These are phyloP conservation scores for Suhomyces anneliseae DNA, from an alignment of 1,139 yeast species.

Conservation along the genomic window DNA sequence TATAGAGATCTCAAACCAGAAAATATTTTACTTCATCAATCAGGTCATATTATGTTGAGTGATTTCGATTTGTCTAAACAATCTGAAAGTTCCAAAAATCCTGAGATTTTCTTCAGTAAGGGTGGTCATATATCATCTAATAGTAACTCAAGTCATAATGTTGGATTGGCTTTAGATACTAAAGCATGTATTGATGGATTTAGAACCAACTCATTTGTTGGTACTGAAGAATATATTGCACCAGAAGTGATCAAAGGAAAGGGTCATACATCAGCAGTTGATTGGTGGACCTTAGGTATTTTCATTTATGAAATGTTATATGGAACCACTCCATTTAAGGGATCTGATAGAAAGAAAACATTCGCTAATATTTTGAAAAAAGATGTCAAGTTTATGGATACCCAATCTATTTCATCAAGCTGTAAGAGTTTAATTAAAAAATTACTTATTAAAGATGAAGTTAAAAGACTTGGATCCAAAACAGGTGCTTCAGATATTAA, in stretches of 20 bases:
- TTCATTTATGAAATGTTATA: conserved; percentile 89
- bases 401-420: conserved; percentile 58
- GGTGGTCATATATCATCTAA: conserved; percentile 23
- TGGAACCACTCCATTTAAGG: conserved; percentile 96
- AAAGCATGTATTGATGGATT: conserved; percentile 94
- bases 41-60: conserved; percentile 96
- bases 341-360: conserved; percentile 81
- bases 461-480: conserved; percentile 82
- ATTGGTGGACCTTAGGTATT: conserved; percentile 99
- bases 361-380: conserved; percentile 83
- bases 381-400: conserved; percentile 73
- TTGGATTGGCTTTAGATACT: conserved; percentile 65
- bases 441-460: conserved; percentile 82
- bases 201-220: conserved; percentile 95
- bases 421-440: conserved; percentile 82
- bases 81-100: conserved; percentile 65
- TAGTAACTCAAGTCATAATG: conserved; percentile 15
- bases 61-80: conserved; percentile 96
- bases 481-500: conserved; percentile 95
- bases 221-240: conserved; percentile 97
- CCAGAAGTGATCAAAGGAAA: conserved; percentile 97
- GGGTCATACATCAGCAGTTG: conserved; percentile 97
- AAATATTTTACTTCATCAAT: conserved; percentile 86
- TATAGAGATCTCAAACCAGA: conserved; percentile 96
- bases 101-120: conserved; percentile 42